phyloP scores from a whole-genome alignment of 2,329 filamentous ascomycete species.

The Exophiala sp. region DNA sequence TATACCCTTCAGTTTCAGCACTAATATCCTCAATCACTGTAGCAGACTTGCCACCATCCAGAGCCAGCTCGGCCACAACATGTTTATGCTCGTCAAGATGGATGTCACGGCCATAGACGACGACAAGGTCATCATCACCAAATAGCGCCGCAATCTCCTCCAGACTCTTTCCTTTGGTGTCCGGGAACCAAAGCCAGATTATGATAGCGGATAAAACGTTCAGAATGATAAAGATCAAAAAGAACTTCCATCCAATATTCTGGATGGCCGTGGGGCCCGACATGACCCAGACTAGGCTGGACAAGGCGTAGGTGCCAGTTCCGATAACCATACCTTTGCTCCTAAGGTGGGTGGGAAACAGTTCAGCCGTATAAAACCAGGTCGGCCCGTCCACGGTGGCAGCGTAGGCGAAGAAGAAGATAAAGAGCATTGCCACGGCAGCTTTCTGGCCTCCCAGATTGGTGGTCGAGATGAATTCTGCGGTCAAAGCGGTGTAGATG shows the following conservation, averaged over 20 bases:
- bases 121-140: constrained; percentile 1
- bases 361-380: constrained; percentile 8
- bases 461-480: constrained; percentile 33
- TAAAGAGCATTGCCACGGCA: constrained; percentile 40
- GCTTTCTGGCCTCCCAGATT: constrained; percentile 35
- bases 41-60: too few relatives aligned
- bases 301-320: not conserved
- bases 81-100: too few relatives aligned
- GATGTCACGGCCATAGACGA: too few relatives aligned
- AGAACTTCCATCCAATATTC: constrained; percentile 56
- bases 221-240: constrained; percentile 70
- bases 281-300: constrained; percentile 32
- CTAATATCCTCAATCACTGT: too few relatives aligned
- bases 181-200: constrained; percentile 59
- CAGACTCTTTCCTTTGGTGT: constrained; percentile 46
- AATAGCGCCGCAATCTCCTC: constrained; percentile 32
- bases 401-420: constrained; percentile 29
- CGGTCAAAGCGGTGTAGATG: constrained; percentile 37
- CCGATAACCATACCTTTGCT: not conserved
- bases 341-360: constrained; percentile 2
- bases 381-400: constrained; percentile 6
- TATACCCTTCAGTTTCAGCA: too few relatives aligned
- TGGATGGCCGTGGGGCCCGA: constrained; percentile 55
- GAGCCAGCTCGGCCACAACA: too few relatives aligned
- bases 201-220: constrained; percentile 63